Conservation (phyloP, 768 basidiomycete genomes). For the Royoungia palumana region DNA sequence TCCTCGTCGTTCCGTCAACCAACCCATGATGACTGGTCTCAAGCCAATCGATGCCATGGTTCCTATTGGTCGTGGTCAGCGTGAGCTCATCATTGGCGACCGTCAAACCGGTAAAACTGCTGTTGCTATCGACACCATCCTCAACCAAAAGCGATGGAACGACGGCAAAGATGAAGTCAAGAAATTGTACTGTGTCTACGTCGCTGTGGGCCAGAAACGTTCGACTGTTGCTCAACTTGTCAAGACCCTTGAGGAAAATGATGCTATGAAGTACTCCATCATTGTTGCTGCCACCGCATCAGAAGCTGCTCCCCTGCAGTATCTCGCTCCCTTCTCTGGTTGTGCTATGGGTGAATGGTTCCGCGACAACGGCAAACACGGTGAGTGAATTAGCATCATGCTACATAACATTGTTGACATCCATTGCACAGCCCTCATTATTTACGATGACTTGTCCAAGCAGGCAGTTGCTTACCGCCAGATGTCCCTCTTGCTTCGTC, state of each 20-base stretch:
- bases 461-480: constrained; percentile 99
- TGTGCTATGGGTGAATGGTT: constrained; percentile 99
- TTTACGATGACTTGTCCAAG: constrained; percentile 99
- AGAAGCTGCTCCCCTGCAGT: constrained; percentile 98
- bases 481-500: constrained; percentile 99
- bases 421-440: constrained; percentile 73
- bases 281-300: constrained; percentile 99
- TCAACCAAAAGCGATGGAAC: constrained; percentile 99
- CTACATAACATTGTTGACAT: constrained; percentile 11
- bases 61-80: constrained; percentile 99
- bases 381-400: constrained; percentile 39
- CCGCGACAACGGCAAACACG: constrained; percentile 99
- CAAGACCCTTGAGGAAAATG: constrained; percentile 99
- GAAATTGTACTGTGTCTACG: constrained; percentile 99
- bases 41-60: constrained; percentile 99
- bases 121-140: constrained; percentile 99
- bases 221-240: constrained; percentile 99
- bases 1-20: constrained; percentile 98
- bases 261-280: constrained; percentile 99
- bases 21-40: constrained; percentile 99
- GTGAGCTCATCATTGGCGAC: constrained; percentile 99
- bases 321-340: constrained; percentile 99
- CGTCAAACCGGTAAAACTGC: constrained; percentile 99
- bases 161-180: constrained; percentile 94
- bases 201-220: constrained; percentile 98